Base-by-base conservation (phyloP, 768 basidiomycete species). In the Glaciozyma antarctica region DNA sequence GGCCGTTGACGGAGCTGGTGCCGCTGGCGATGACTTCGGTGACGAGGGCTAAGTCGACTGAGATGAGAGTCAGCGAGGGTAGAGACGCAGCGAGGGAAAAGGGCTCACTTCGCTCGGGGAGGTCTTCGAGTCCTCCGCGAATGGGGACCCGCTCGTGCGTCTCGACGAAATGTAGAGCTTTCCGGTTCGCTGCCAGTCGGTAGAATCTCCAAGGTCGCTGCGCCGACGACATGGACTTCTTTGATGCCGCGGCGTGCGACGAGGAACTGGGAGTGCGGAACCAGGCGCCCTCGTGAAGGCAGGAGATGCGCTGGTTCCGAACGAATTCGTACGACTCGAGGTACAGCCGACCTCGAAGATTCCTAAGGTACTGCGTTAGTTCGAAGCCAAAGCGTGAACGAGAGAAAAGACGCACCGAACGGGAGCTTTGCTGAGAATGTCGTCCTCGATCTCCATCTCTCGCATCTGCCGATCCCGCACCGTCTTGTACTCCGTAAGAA, bases 311-410 rank as follows among this genome's bases (percentile, higher is more conserved):
- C 76, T 95, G 91, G 74, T 88, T 86, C 49, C 86, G 81, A 26
- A 95, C 88, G 72, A 92, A 93, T 73, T 90, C 88, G 69, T 84
- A 89, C 19, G 88, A 90, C 75, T 95, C 91, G 73, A 85, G 89
- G 80, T 88, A 88, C 26, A 95, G 79, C 70, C 89, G 88, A 51
- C 84, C 85, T 24, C 89, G 84, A 52, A 95, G 78, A 75, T 88
- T 90, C 61, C 90, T 92, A 72, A 24, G 16, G 28, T 17, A 53
- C 21, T 6, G 19, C 45, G 21, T 38, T 26, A 53, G 6, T 22
- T 34, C 22, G 44, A 52, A 19, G 34, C 12, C 34, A 13, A 34
- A 17, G 43, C 26, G 24, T 34, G 49, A 61, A 15, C 17, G 30
- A 51, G 17, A 51, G 65, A 54, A 61, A n/a, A 13, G 12, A 61